phyloP scores from a whole-genome alignment of 371 early-diverging fungal genomes.

The Lichtheimia corymbifera region DNA sequence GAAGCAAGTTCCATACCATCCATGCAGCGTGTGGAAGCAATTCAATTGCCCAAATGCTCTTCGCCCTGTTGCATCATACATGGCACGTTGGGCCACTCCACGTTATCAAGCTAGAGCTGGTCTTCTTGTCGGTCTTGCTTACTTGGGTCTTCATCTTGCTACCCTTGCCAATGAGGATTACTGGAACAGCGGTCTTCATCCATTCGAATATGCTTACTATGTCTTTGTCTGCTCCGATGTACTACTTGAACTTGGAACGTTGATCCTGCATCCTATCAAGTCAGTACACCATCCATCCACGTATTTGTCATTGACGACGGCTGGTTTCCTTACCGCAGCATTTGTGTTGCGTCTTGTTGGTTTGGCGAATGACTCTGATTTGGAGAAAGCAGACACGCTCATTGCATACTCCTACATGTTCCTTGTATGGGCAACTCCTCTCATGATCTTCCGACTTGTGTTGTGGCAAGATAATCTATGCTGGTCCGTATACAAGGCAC shows the following conservation, averaged over 20 bases:
- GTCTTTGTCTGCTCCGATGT: constrained; percentile 36
- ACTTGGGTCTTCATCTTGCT: constrained; percentile 35
- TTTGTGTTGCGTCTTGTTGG: constrained; percentile 27
- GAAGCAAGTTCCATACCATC: constrained; percentile 32
- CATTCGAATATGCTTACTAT: constrained; percentile 43
- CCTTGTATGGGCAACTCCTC: constrained; percentile 35
- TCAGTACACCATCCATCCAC: constrained; percentile 25
- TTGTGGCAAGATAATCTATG: constrained; percentile 23
- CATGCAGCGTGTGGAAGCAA: constrained; percentile 26
- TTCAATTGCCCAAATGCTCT: background rate
- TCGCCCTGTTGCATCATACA: constrained; percentile 13
- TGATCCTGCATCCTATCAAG: constrained; percentile 18
- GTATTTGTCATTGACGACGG: constrained; percentile 25
- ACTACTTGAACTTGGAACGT: constrained; percentile 19
- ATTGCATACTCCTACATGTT: constrained; percentile 24
- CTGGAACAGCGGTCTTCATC: constrained; percentile 18
- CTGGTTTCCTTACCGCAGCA: constrained; percentile 21
- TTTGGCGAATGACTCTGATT: constrained; percentile 10
- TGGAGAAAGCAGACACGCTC: constrained; percentile 16
- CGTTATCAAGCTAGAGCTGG: constrained; percentile 37
- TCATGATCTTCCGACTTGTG: constrained; percentile 40
- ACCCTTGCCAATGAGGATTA: constrained; percentile 37
- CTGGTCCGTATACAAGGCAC: constrained; percentile 33
- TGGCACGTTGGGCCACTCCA: constrained; percentile 41
- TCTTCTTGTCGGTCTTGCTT: constrained; percentile 24